Percentiles rank a stretch among this genome's conserved stretches.
phyloP scores from a whole-genome alignment of 2,329 filamentous ascomycete species.

The Stemphylium beticola region DNA sequence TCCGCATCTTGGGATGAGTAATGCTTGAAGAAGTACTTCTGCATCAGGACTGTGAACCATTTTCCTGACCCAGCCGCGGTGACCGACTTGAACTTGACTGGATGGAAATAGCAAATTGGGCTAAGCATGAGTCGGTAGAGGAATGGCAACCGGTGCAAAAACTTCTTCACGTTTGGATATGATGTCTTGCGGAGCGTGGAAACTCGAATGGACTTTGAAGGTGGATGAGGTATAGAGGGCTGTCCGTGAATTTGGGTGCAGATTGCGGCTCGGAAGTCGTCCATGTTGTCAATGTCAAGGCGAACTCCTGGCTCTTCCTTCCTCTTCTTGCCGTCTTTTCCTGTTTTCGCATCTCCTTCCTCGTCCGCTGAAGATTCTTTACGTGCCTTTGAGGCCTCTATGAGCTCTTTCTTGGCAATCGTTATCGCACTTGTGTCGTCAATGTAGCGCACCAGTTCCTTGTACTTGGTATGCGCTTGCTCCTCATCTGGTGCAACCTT shows the following conservation, averaged over 20 bases:
- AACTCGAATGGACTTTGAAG: constrained; percentile 55
- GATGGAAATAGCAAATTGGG: constrained; percentile 60
- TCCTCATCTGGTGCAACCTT: constrained; percentile 55
- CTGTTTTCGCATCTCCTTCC: constrained; percentile 27
- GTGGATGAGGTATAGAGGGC: constrained; percentile 60
- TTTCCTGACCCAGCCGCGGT: constrained; percentile 58
- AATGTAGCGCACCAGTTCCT: constrained; percentile 48
- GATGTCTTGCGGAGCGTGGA: constrained; percentile 56
- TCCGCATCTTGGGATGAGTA: constrained; percentile 54
- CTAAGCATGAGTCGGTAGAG: constrained; percentile 57
- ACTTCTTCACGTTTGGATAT: constrained; percentile 50
- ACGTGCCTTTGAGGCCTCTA: constrained; percentile 31
- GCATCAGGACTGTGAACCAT: constrained; percentile 57
- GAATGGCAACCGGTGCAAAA: constrained; percentile 59
- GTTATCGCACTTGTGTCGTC: constrained; percentile 38
- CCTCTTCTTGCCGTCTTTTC: constrained; percentile 8
- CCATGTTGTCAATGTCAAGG: constrained; percentile 48
- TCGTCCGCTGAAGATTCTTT: constrained; percentile 36
- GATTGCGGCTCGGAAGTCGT: constrained; percentile 57
- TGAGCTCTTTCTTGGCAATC: constrained; percentile 34
- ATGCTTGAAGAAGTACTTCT: constrained; percentile 58
- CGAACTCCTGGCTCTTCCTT: constrained; percentile 18
- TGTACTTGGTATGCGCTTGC: constrained; percentile 52
- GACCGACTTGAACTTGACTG: constrained; percentile 58
- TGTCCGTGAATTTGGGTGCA: constrained; percentile 56